Percentiles rank a stretch among this genome's conserved stretches.
Evolutionary conservation across 148 eudicot genomes (phyloP).

Genomic region (Rhododendron williamsianum): DNA sequence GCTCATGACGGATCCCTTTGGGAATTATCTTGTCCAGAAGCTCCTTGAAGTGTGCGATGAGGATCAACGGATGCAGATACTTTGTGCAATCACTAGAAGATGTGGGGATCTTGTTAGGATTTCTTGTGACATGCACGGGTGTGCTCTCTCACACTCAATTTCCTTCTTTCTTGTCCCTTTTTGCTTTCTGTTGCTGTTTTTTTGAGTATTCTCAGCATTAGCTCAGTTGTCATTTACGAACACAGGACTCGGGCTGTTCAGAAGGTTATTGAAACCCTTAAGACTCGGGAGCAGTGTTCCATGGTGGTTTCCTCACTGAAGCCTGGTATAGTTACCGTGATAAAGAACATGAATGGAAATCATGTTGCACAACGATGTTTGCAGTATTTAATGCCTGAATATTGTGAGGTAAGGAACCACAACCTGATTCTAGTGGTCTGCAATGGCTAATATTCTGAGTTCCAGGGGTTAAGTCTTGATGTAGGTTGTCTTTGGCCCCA

Average conservation of each 20-base stretch:
- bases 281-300: conserved; percentile 33
- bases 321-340: conserved; percentile 33
- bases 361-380: conserved; percentile 39
- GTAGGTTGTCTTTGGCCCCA: not conserved
- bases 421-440: not conserved
- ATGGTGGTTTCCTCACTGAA: conserved; percentile 35
- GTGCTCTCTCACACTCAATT: not conserved
- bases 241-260: conserved; percentile 39
- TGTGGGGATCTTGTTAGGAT: conserved; percentile 31
- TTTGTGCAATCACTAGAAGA: conserved; percentile 24
- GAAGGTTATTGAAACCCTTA: conserved; percentile 35
- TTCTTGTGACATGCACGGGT: conserved; percentile 40
- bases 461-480: not conserved
- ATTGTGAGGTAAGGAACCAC: conserved; percentile 24
- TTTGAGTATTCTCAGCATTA: not conserved
- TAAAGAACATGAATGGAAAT: conserved; percentile 35
- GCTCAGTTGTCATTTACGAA: not conserved
- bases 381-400: conserved; percentile 31
- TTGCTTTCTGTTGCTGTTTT: not conserved
- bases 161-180: not conserved
- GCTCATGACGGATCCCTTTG: conserved; percentile 41
- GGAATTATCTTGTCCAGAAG: conserved; percentile 40
- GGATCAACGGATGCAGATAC: conserved; percentile 34
- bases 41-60: conserved; percentile 34
- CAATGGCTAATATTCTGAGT: not conserved